Evolutionary conservation across 2,329 filamentous ascomycete genomes (phyloP).

Genomic region (Aspergillus eucalypticola): DNA sequence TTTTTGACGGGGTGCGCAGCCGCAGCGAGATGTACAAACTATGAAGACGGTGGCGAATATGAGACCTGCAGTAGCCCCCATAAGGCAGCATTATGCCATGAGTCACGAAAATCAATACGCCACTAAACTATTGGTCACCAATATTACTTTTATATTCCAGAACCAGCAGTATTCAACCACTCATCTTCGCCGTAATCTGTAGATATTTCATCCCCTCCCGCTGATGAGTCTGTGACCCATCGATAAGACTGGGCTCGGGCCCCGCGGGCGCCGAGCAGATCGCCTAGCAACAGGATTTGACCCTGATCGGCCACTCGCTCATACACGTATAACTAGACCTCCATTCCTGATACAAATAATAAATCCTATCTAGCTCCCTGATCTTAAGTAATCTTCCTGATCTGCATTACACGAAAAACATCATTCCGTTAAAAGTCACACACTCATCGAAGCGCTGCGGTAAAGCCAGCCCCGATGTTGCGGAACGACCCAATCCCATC

Average conservation of each 20-base stretch:
- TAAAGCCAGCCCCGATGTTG: neutral
- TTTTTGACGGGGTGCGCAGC: slow-evolving; percentile 63
- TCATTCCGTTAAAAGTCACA: neutral
- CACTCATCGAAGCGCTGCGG: neutral
- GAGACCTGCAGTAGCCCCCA: neutral
- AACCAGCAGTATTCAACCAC: neutral
- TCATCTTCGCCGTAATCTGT: neutral
- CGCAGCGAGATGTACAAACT: slow-evolving; percentile 55
- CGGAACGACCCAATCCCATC: neutral
- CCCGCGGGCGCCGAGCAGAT: neutral
- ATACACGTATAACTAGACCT: neutral
- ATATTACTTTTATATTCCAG: neutral
- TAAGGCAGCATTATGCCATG: neutral
- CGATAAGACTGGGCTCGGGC: neutral
- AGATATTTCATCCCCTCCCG: neutral
- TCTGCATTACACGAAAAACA: neutral
- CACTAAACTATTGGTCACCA: neutral
- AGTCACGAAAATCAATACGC: neutral
- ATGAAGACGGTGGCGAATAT: slow-evolving; percentile 22
- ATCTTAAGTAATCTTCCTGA: too few relatives aligned
- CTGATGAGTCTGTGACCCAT: neutral
- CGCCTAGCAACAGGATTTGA: neutral
- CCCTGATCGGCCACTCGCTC: neutral
- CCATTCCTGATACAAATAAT: neutral
- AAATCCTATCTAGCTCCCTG: neutral